Conservation (phyloP, 2,329 filamentous ascomycete species). For the Microdochium trichocladiopsis region DNA sequence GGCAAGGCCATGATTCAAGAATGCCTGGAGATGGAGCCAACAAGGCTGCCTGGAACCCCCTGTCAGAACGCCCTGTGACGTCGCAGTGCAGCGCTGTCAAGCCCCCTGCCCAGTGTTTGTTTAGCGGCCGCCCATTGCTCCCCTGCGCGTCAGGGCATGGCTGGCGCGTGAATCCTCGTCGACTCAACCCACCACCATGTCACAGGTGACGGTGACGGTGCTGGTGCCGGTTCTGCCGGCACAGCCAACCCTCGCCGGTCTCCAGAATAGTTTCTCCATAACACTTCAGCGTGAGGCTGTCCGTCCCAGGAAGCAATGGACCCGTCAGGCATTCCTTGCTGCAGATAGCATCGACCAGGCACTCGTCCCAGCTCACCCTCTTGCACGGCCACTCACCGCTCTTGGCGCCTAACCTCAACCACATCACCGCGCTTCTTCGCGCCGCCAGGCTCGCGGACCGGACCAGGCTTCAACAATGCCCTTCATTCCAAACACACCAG, state of each 20-base stretch:
- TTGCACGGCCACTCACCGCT: not conserved
- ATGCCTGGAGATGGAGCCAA: too few relatives aligned
- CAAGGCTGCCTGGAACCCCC: not conserved
- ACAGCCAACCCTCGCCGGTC: not conserved
- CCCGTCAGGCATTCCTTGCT: not conserved
- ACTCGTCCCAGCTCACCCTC: not conserved
- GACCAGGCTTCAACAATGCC: slow-evolving; percentile 53
- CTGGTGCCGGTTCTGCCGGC: not conserved
- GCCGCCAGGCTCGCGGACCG: not conserved
- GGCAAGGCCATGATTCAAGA: too few relatives aligned
- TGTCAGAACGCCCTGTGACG: not conserved
- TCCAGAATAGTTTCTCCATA: not conserved
- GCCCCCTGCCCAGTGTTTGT: not conserved
- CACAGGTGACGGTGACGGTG: not conserved
- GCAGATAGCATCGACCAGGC: not conserved
- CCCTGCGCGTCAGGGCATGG: not conserved
- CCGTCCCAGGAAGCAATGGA: not conserved
- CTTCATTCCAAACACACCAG: slow-evolving; percentile 67
- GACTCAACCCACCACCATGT: not conserved
- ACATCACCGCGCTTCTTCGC: too few relatives aligned
- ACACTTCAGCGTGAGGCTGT: not conserved
- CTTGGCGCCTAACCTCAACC: too few relatives aligned
- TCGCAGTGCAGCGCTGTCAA: not conserved
- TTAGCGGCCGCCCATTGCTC: not conserved
- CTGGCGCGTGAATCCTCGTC: not conserved